Evolutionary conservation across 2,329 filamentous ascomycete genomes (phyloP).

Genomic region (Sporothrix pseudoabietina): DNA sequence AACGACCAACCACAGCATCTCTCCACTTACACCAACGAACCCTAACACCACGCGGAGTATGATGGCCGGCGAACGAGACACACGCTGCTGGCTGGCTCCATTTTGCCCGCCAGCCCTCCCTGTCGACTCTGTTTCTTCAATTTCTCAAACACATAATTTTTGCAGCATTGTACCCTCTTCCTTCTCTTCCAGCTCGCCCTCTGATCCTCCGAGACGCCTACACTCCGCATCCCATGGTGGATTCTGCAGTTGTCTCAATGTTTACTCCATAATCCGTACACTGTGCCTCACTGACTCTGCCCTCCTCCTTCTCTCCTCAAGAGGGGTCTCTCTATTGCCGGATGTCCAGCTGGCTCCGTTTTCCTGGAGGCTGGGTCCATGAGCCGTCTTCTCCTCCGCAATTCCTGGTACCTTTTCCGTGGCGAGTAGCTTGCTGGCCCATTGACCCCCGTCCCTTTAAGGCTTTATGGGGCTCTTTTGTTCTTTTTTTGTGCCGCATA

Average conservation of each 20-base stretch:
- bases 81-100: neutral
- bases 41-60: slow-evolving; percentile 22
- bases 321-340: slow-evolving; percentile 19
- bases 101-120: neutral
- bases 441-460: neutral
- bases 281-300: neutral
- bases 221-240: neutral
- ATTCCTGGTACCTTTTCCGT: slow-evolving; percentile 22
- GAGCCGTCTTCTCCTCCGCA: neutral
- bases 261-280: neutral
- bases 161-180: neutral
- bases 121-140: slow-evolving; percentile 3
- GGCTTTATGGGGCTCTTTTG: neutral
- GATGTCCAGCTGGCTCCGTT: slow-evolving; percentile 10
- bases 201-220: slow-evolving; percentile 7
- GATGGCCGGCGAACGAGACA: slow-evolving; percentile 21
- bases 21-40: slow-evolving; percentile 4
- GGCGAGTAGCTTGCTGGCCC: slow-evolving; percentile 5
- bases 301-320: neutral
- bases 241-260: neutral
- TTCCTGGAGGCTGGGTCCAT: slow-evolving; percentile 12
- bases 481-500: neutral
- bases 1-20: neutral
- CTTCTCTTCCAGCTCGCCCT: neutral
- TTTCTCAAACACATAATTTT: neutral